phyloP scores from a whole-genome alignment of 2,329 filamentous ascomycete species.

The Microsporum ferrugineum region DNA sequence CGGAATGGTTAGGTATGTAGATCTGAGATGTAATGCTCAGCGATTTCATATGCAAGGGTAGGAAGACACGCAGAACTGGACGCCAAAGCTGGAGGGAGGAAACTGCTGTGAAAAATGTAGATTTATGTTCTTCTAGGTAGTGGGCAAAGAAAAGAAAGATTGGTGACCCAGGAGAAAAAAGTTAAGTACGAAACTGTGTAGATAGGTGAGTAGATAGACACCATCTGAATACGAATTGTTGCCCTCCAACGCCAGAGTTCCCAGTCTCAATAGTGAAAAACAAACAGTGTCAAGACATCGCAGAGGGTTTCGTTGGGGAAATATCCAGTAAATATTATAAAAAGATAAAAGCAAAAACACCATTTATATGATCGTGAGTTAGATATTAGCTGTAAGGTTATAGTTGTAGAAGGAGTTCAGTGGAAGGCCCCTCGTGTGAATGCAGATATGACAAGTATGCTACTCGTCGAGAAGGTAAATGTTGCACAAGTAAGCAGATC shows the following conservation, averaged over 20 bases:
- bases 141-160: neutral
- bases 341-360: neutral
- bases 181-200: neutral
- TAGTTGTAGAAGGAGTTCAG: neutral
- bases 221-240: neutral
- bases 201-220: neutral
- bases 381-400: neutral
- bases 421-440: neutral
- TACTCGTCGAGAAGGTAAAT: neutral
- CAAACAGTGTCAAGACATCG: neutral
- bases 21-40: neutral
- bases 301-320: neutral
- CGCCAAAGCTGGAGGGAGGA: neutral
- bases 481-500: neutral
- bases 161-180: neutral
- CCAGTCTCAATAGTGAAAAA: neutral
- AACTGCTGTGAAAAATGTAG: neutral
- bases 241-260: neutral
- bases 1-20: neutral
- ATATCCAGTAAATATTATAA: neutral
- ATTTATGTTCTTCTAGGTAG: slow-evolving; percentile 1
- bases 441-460: neutral
- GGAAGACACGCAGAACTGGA: neutral
- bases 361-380: neutral
- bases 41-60: neutral